Base-by-base conservation (phyloP, 2,329 filamentous ascomycete species). In the Grosmannia huntii region DNA sequence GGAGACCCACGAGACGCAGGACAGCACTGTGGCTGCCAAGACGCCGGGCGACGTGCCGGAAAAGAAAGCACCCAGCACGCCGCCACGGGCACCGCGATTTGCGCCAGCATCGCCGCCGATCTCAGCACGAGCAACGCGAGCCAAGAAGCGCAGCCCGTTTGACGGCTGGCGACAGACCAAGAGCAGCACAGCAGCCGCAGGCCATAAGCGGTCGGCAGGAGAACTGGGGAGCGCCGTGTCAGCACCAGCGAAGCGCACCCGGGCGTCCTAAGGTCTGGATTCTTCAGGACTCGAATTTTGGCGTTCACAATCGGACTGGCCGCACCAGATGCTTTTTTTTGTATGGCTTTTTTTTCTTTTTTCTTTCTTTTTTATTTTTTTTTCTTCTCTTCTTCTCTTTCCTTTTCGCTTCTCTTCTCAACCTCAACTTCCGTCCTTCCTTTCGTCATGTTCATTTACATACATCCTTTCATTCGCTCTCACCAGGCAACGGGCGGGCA, bases 111-210 rank as follows among this genome's bases (percentile, higher is more conserved):
- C 85, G 4, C 84, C 85, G 21, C 84, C 85, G 7, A 78, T 80
- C 41, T 85, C 83, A 4, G 75, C 73, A 57, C 79, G 84, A 63
- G 73, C 78, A 16, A 86, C 82, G 16, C 79, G 85, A 53, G 76
- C 77, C 60, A 63, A 64, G 60, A 63, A 63, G 55, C 73, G 72
- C 59, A 84, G 79, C 64, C 82, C 82, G 2, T 89, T 89, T 64
- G 83, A 87, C 64, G 76, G 76, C 46, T 90, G 85, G 85, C 79
- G 75, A 62, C 81, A 84, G 59, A 82, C 81, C 64, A 89, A 89
- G 75, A 73, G 70, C 64, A 67, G 72, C 69, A 54, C 53, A 16
- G 21, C 54, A 41, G 41, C 53, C 12, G 44, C 54, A 14, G 44
- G 54, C 12, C 54, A 56, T n/a, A 56, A 56, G 54, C 54, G 54